phyloP scores from a whole-genome alignment of 805 yeast species.

The Kodamaea neixiangensis region DNA sequence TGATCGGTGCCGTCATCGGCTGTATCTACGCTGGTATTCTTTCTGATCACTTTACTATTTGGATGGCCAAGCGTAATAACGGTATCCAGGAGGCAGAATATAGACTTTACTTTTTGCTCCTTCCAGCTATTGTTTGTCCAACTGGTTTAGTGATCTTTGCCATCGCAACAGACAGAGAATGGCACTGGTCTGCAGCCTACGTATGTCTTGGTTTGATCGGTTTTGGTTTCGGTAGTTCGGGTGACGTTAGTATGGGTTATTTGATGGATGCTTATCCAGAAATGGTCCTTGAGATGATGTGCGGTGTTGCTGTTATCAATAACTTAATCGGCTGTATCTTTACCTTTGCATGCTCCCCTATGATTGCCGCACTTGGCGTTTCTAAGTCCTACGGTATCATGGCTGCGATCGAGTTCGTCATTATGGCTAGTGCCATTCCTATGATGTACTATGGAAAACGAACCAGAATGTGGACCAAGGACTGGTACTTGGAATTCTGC shows the following conservation, averaged over 20 bases:
- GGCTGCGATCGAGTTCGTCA: conserved; percentile 60
- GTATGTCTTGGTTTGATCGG: conserved; percentile 67
- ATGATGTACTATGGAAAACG: conserved; percentile 60
- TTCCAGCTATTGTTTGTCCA: conserved; percentile 61
- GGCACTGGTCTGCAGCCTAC: conserved; percentile 57
- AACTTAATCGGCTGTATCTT: conserved; percentile 66
- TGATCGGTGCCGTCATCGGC: conserved; percentile 66
- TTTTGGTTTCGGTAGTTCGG: conserved; percentile 69
- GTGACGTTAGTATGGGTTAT: conserved; percentile 69
- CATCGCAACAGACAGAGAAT: conserved; percentile 58
- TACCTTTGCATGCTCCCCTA: conserved; percentile 63
- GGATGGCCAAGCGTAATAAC: conserved; percentile 60
- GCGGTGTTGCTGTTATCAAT: conserved; percentile 65
- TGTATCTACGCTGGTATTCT: conserved; percentile 64
- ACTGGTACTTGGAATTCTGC: conserved; percentile 53
- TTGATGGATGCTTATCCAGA: conserved; percentile 71
- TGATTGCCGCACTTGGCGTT: conserved; percentile 59
- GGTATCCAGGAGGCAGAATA: conserved; percentile 69
- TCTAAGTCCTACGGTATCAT: conserved; percentile 60
- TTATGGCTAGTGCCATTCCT: conserved; percentile 59
- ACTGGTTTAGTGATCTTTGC: conserved; percentile 66
- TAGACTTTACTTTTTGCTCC: conserved; percentile 56
- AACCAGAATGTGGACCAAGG: conserved; percentile 59
- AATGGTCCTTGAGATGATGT: conserved; percentile 70
- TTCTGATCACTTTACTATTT: conserved; percentile 60